A percentile compares a stretch with the other conserved stretches of the same genome.
Conservation (phyloP, 2,329 filamentous ascomycete species). For the Orbilia quercus region DNA sequence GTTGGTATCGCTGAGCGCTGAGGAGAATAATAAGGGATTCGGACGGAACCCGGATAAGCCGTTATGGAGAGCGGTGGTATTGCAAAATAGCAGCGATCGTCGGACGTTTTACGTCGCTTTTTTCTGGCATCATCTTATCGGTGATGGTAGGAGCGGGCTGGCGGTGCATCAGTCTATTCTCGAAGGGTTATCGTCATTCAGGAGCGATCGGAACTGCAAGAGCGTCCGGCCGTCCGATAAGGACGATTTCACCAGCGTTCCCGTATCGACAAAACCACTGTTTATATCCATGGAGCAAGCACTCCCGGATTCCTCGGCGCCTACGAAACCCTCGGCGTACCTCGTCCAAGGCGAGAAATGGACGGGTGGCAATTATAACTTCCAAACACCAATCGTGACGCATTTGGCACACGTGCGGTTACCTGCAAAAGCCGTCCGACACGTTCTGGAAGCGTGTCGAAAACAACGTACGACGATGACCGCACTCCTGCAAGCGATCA, state of each 20-base stretch:
- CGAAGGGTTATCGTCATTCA: constrained; percentile 25
- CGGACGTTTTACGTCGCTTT: constrained; percentile 28
- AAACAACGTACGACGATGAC: constrained; percentile 40
- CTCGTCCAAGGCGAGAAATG: constrained; percentile 27
- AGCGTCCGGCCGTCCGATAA: constrained; percentile 17
- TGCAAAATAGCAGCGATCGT: constrained; percentile 8
- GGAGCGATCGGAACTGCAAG: constrained; percentile 24
- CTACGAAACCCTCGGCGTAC: background rate
- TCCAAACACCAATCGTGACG: constrained; percentile 21
- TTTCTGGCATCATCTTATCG: constrained; percentile 49
- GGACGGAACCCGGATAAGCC: constrained; percentile 18
- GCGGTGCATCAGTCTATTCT: constrained; percentile 35
- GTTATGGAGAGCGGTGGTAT: constrained; percentile 35
- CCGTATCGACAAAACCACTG: constrained; percentile 24
- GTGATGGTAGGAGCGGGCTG: constrained; percentile 34
- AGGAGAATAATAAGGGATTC: constrained; percentile 38
- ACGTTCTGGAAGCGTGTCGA: constrained; percentile 19
- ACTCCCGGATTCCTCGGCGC: constrained; percentile 17
- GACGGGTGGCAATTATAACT: constrained; percentile 34
- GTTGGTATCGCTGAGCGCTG: constrained; percentile 17
- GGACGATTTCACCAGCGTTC: constrained; percentile 7
- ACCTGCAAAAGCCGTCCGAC: constrained; percentile 13
- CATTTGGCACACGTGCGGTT: constrained; percentile 32
- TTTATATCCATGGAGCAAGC: constrained; percentile 40
- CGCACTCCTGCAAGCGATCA: constrained; percentile 39